phyloP scores from a whole-genome alignment of 2,329 filamentous ascomycete species.

The Colletotrichum plurivorum region DNA sequence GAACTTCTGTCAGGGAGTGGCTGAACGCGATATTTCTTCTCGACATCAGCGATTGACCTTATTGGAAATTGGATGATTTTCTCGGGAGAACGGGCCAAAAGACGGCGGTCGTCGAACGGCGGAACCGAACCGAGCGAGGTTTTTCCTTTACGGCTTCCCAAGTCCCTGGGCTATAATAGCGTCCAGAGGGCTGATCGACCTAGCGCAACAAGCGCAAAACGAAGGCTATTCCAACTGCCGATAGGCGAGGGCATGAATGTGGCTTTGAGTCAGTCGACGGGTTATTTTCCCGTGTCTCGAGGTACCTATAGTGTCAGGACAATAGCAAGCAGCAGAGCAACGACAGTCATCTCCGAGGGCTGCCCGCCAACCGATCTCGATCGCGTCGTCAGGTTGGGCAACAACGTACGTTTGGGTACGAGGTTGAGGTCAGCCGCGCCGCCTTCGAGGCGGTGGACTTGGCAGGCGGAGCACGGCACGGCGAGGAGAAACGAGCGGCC shows the following conservation, averaged over 20 bases:
- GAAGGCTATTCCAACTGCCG: slow-evolving; percentile 14
- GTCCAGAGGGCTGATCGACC: slow-evolving; percentile 13
- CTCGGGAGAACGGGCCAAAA: slow-evolving; percentile 1
- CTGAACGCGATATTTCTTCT: slow-evolving; percentile 31
- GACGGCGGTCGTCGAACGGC: slow-evolving; percentile 3
- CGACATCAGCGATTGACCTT: slow-evolving; percentile 38
- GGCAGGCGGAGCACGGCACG: slow-evolving; percentile 24
- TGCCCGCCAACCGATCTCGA: slow-evolving; percentile 28
- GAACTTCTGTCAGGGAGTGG: slow-evolving; percentile 23
- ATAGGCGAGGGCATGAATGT: slow-evolving; percentile 27
- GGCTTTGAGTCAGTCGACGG: slow-evolving; percentile 33
- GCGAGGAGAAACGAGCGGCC: slow-evolving; percentile 15
- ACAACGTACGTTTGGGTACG: slow-evolving; percentile 35
- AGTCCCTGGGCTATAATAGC: not conserved
- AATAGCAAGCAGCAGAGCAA: not conserved
- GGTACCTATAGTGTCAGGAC: not conserved
- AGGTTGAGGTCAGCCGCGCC: slow-evolving; percentile 34
- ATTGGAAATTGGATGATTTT: slow-evolving; percentile 32
- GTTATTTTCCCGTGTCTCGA: slow-evolving; percentile 9
- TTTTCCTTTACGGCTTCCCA: not conserved
- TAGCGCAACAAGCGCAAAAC: not conserved
- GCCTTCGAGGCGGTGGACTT: slow-evolving; percentile 5
- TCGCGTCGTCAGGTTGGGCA: slow-evolving; percentile 30
- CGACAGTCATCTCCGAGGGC: not conserved
- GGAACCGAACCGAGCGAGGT: slow-evolving; percentile 8